A percentile compares a stretch with the other conserved stretches of the same genome.
Evolutionary conservation across 75 land plant species (phyloP).

Genomic region (Cunninghamia lanceolata): DNA sequence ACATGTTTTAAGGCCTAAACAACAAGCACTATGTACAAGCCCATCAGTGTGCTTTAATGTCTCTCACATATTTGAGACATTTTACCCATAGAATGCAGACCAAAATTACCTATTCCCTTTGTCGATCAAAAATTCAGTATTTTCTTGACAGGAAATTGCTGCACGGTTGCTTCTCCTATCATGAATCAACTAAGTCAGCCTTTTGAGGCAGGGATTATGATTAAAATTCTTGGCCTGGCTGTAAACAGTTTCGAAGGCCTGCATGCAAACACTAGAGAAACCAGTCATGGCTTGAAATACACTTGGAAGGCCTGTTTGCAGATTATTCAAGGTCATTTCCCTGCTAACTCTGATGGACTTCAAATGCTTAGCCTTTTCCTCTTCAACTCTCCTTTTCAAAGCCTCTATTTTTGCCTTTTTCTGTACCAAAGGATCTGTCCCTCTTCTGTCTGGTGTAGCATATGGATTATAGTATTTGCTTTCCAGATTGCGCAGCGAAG

Average conservation of each 20-base stretch:
- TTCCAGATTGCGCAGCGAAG: constrained; percentile 44
- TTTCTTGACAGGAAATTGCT: background rate
- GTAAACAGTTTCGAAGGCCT: constrained; percentile 50
- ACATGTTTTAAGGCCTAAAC: background rate
- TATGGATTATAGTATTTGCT: constrained; percentile 61
- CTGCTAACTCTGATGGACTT: constrained; percentile 73
- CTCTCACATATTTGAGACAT: background rate
- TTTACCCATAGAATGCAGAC: background rate
- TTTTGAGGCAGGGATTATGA: background rate
- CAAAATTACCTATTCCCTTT: background rate
- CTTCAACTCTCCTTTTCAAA: constrained; percentile 63
- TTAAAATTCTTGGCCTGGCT: constrained; percentile 24
- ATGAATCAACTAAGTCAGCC: constrained; percentile 1
- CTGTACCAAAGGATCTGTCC: constrained; percentile 57
- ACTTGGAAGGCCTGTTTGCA: constrained; percentile 82
- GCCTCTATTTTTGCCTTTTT: constrained; percentile 58
- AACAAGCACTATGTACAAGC: background rate
- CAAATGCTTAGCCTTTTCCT: constrained; percentile 51
- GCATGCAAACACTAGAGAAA: constrained; percentile 65
- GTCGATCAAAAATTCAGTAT: background rate
- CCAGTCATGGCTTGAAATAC: constrained; percentile 87
- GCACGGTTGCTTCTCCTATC: background rate
- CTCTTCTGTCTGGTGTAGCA: constrained; percentile 21
- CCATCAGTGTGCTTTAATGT: background rate
- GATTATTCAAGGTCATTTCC: constrained; percentile 46